Base-by-base conservation (phyloP, 2,329 filamentous ascomycete genomes). In the Scedosporium minutisporum region DNA sequence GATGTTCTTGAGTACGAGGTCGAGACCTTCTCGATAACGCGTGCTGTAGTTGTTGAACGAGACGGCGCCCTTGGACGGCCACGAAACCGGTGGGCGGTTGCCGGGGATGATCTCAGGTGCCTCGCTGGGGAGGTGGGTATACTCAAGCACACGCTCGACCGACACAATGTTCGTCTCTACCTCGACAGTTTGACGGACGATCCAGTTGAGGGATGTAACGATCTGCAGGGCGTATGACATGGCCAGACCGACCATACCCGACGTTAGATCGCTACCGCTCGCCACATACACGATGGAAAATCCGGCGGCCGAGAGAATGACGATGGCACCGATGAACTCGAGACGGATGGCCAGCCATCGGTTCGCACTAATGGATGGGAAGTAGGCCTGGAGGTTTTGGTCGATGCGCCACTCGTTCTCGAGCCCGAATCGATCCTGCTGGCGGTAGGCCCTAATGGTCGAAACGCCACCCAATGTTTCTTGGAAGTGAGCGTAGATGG, bases 141-240 rank as follows among this genome's bases (percentile, higher is more conserved):
- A 99, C 75, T 99, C 96, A 59, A 99, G 86, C 58, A 99, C 93
- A 71, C 95, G 89, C 81, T 99, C 95, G 44, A 99, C 95, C 9
- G 93, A 96, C 57, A 99, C 93, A 71, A 99, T 99, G 76, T 99
- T 99, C n/a, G 93, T 97, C 80, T 99, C 96, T n/a, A 99, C 95
- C 75, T 99, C 96, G 41, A 99, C 95, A 0, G 93, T 97, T 77
- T 99, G 95, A 64, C 96, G 87, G 60, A 99, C 95, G 71, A 99
- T 97, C 95, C 95, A 99, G 79, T 97, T 99, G 70, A 99, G 83
- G 42, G 93, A 96, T 68, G 93, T 90, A 1, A 95, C 99, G 71
- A 99, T 97, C 77, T 97, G 91, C 66, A 99, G 83, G 46, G 93
- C 95, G 76, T 97, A 97, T 57, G 93, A 96, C 92, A 99, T 96